Base-by-base conservation (phyloP, 495 filamentous ascomycete genomes). In the Aspergillus cristatus region DNA sequence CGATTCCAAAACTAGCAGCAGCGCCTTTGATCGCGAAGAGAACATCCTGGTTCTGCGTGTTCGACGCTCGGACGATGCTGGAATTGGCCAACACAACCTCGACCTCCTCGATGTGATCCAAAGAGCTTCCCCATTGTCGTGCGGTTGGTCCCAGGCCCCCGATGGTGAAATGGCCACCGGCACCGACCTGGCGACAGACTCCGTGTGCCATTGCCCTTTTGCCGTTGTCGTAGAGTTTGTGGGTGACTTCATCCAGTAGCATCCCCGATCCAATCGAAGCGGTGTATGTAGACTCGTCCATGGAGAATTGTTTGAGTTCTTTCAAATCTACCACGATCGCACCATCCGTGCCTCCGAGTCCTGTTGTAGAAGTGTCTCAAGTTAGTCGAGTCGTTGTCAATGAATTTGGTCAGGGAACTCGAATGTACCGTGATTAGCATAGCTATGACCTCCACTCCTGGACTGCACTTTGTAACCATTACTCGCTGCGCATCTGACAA, bases 391-490 rank as follows among this genome's bases (percentile, higher is more conserved):
- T n/a, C n/a, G n/a, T n/a, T n/a, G n/a, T n/a, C n/a, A n/a, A n/a
- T n/a, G n/a, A n/a, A n/a, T n/a, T n/a, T n/a, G n/a, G n/a, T n/a
- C n/a, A n/a, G n/a, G n/a, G n/a, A n/a, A n/a, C n/a, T n/a, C n/a
- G n/a, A n/a, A 38, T 38, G 31, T 51, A 56, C 57, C 58, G 46
- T 72, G 72, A 3, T 74, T 78, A 1, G 66, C 77, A 58, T 81
- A 86, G 11, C 78, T 84, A 50, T 88, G 85, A 1, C 85, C 85
- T 11, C 84, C 84, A 28, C 74, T 76, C 46, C 70, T 75, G 7
- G 82, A 65, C 43, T 84, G 81, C 14, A 87, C 79, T 45, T 79
- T 78, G 45, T 76, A 55, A 25, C 55, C 61, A 37, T 67, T 57
- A 3, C 54, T 46, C 0, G 53, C 58, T 0, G 80, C 81, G 43